A percentile compares a stretch with the other conserved stretches of the same genome.
phyloP scores from a whole-genome alignment of 78 protist genomes.

The Salpingoeca rosetta region DNA sequence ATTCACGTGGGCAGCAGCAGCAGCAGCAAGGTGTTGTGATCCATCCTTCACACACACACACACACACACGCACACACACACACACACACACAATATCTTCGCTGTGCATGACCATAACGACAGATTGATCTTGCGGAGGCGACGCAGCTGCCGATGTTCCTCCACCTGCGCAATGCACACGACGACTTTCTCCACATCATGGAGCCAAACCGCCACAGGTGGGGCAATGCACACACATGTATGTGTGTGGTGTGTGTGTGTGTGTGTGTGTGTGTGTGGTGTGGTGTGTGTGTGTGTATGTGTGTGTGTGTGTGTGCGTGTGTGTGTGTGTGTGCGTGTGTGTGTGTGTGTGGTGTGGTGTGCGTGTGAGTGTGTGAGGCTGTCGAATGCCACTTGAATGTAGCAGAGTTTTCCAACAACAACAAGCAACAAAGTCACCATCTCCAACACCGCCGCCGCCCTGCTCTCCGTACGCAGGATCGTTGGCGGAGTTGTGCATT shows the following conservation, averaged over 20 bases:
- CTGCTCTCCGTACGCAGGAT: neutral
- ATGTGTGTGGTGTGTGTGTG: too few relatives aligned
- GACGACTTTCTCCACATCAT: constrained; percentile 29
- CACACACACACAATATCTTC: too few relatives aligned
- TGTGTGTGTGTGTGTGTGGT: too few relatives aligned
- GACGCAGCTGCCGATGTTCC: constrained; percentile 37
- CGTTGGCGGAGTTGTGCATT: constrained; percentile 38
- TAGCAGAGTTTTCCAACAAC: neutral
- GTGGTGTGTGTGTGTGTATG: neutral
- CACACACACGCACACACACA: too few relatives aligned
- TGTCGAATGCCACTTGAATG: neutral
- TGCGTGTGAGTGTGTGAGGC: too few relatives aligned
- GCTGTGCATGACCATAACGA: too few relatives aligned
- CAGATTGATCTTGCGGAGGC: constrained; percentile 42
- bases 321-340: neutral
- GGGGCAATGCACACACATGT: too few relatives aligned
- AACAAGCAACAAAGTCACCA: neutral
- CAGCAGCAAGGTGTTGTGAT: too few relatives aligned
- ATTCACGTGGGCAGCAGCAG: too few relatives aligned
- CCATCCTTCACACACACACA: too few relatives aligned
- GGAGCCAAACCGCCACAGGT: too few relatives aligned
- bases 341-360: too few relatives aligned
- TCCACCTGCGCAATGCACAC: constrained; percentile 35
- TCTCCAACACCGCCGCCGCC: neutral
- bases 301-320: neutral